Evolutionary conservation across 139 green algal genomes (phyloP), one percentile per base, ranked within the genome.

Genomic region (Eudorina sp.): DNA sequence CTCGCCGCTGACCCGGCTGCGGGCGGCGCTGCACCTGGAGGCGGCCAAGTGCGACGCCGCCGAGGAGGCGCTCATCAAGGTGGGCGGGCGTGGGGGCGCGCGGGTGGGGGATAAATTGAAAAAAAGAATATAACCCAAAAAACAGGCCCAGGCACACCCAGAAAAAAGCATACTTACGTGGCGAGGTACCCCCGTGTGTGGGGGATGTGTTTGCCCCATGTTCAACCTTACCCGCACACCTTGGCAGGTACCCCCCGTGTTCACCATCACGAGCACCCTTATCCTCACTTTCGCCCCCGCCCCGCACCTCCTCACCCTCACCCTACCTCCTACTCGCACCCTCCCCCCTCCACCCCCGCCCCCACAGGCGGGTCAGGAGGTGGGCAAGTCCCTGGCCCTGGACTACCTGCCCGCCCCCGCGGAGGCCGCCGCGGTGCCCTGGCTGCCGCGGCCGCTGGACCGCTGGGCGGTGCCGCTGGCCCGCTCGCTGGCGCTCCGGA

Each of bases 11-110:
- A 82, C 92, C 4, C 77, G 88, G 27, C 90, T 95, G 69, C 80
- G 93, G 38, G 90, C 90, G 41, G 51, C 81, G 62, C 88, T 96
- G 72, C 94, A 95, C 83, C 83, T 96, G 58, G 94, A 96, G 88
- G 68, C 92, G 7, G 94, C 92, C 4, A 94, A 94, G 77, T 90
- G 89, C 58, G 93, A 96, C 34, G 89, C 91, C 13, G 92, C 89
- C 4, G 90, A 92, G 29, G 94, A 95, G 62, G 78, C 86, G 29
- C 80, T 94, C 23, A 86, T 89, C 85, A 96, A 96, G 93, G 93
- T 93, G 45, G 5, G 77, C 34, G 21, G 29, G 19, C 21, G 27
- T 40, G 68, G 21, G 34, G 48, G 48, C 48, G 48, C 11, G 48
- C 48, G 48, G 48, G 48, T 13, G 48, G 48, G 48, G 48, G n/a